A percentile compares a stretch with the other conserved stretches of the same genome.
These are phyloP conservation scores for Lonicera japonica DNA, from an alignment of 129 eudicot species.

Conservation along the genomic window DNA sequence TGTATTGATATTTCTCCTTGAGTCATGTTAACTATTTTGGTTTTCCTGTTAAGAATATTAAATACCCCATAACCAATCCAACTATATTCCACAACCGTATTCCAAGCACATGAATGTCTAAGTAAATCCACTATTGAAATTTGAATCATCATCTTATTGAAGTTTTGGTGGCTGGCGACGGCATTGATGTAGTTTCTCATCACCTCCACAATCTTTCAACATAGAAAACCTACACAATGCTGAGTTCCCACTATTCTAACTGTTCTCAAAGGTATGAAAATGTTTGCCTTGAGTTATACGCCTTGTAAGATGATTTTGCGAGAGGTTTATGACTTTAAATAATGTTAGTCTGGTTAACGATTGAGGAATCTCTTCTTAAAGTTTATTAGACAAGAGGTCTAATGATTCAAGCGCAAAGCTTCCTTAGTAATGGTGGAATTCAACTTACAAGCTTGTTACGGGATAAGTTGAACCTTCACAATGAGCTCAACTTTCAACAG, in stretches of 20 bases:
- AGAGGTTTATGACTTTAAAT: constrained; percentile 27
- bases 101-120: constrained; percentile 12
- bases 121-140: constrained; percentile 12
- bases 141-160: neutral
- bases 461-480: constrained; percentile 33
- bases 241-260: constrained; percentile 2
- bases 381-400: constrained; percentile 29
- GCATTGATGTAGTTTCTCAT: neutral
- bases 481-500: no score
- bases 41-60: constrained; percentile 4
- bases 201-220: neutral
- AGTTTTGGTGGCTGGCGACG: neutral
- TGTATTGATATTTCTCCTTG: no score
- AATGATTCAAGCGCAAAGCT: constrained; percentile 28
- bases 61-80: constrained; percentile 1
- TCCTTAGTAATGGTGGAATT: constrained; percentile 22
- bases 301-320: constrained; percentile 16
- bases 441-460: constrained; percentile 22
- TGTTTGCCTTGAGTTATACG: neutral
- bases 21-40: no score
- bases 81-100: constrained; percentile 14
- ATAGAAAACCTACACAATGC: constrained; percentile 12
- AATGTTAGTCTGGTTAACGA: constrained; percentile 8
- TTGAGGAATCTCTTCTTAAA: constrained; percentile 28
- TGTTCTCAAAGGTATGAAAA: neutral